Conservation (phyloP, 495 filamentous ascomycete genomes). For the Choiromyces venosus region DNA sequence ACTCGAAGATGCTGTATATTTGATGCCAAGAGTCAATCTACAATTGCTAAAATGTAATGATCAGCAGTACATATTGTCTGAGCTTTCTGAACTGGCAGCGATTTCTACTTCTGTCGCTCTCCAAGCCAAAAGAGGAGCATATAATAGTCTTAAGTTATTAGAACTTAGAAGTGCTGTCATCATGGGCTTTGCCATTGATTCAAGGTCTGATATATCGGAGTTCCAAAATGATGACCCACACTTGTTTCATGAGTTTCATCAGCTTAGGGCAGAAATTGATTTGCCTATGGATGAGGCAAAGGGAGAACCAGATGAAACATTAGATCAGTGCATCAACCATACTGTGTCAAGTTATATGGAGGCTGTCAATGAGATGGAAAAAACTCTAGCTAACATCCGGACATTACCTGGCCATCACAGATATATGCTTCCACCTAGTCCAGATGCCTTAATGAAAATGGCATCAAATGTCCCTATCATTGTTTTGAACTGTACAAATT, state of each 20-base stretch:
- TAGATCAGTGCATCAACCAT: background rate
- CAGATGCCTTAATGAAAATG: slow-evolving; percentile 4
- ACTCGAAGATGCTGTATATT: background rate
- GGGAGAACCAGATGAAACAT: slow-evolving; percentile 7
- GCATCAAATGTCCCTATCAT: slow-evolving; percentile 19
- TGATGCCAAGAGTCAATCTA: slow-evolving; percentile 3
- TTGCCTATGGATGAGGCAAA: background rate
- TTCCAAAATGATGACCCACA: background rate
- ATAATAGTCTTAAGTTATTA: slow-evolving; percentile 4
- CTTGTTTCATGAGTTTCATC: slow-evolving; percentile 2
- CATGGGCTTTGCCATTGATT: slow-evolving; percentile 7
- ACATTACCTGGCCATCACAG: slow-evolving; percentile 15
- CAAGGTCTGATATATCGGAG: slow-evolving; percentile 3
- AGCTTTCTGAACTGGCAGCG: background rate
- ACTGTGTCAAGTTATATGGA: background rate
- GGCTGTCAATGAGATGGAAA: background rate
- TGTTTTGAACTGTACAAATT: slow-evolving; percentile 7
- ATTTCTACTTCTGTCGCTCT: slow-evolving; percentile 2
- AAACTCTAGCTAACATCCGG: slow-evolving; percentile 13
- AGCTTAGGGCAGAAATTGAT: slow-evolving; percentile 10
- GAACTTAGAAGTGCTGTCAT: slow-evolving; percentile 11
- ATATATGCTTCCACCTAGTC: slow-evolving; percentile 10
- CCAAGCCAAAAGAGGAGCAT: background rate
- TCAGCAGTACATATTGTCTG: slow-evolving; percentile 2
- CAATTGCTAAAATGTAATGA: slow-evolving; percentile 9